Evolutionary conservation across 768 basidiomycete species (phyloP), one percentile per base, ranked within the genome.

Genomic region (Cytidiella melzeri): DNA sequence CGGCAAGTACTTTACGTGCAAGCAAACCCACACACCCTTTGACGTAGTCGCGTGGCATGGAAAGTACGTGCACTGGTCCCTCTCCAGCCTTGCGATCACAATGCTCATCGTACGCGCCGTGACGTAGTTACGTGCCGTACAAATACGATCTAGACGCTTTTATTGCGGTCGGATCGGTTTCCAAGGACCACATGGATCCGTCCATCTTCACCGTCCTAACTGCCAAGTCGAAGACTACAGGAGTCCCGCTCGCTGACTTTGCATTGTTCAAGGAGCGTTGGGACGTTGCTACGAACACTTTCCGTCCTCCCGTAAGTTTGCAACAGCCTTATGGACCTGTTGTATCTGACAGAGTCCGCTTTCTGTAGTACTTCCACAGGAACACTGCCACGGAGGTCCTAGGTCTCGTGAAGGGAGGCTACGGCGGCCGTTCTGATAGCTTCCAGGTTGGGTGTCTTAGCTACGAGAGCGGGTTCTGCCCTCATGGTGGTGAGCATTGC

Each of bases 11-110:
- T 77, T 77, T 58, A 61, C 64, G 20, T 80, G 79, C 55, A 64
- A 67, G 36, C 80, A 84, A 53, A 73, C 79, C 39, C 79, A 83
- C 61, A 82, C 83, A 1, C 83, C 83, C 0, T 85, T 84, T 61
- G 83, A 85, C 58, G 82, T 84, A 36, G 83, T 84, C 23, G 81
- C 82, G 1, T 84, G 81, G 81, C 75, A 79, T 43, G 81, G 81
- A 63, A 83, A 80, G 80, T 81, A 60, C 45, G 77, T 66, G 2
- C 9, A 7, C 24, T 13, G 3, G 7, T 44, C 30, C 20, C 34
- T 20, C 30, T 34, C 15, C 30, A 34, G 30, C 30, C 15, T 34
- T 15, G 30, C 30, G 30, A 34, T 7, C 30, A 23, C 30, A 20
- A 2, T 41, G 11, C 19, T 19, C 2, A 26, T 21, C 1, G n/a